Conservation (phyloP, 345 rosid species). For the Conringia planisiliqua region DNA sequence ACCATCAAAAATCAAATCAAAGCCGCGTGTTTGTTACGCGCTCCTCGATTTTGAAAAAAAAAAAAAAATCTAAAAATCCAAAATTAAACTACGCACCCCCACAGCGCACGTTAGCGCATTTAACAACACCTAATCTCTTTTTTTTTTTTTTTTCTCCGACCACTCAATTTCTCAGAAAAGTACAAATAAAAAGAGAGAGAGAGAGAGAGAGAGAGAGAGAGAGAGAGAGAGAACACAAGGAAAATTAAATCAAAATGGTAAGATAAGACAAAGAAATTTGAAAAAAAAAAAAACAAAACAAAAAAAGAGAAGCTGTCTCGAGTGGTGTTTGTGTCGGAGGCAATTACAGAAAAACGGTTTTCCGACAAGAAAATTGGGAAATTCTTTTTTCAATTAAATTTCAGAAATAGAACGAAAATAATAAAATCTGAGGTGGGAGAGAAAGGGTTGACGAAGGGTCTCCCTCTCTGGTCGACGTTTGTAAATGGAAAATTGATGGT, state of each 20-base stretch:
- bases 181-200: not conserved
- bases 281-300: not conserved
- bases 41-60: conserved; percentile 10
- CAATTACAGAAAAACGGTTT: conserved; percentile 29
- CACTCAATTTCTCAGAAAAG: not conserved
- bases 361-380: conserved; percentile 14
- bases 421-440: conserved; percentile 36
- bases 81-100: conserved; percentile 32
- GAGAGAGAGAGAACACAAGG: conserved; percentile 7
- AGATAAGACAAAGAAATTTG: not conserved
- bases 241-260: not conserved
- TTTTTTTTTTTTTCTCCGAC: conserved; percentile 6
- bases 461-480: not conserved
- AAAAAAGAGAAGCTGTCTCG: not conserved
- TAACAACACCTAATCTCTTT: not conserved
- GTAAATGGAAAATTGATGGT: conserved; percentile 24
- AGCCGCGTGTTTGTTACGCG: conserved; percentile 34
- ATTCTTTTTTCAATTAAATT: not conserved
- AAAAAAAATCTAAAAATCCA: too few relatives aligned
- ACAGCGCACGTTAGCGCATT: conserved; percentile 25
- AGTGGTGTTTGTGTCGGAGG: conserved; percentile 19
- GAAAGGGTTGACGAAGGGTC: conserved; percentile 41
- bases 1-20: not conserved
- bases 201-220: not conserved
- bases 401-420: conserved; percentile 7